These are phyloP conservation scores for Trichosporon asahii DNA, from an alignment of 1,284 basidiomycete species.

Conservation along the genomic window DNA sequence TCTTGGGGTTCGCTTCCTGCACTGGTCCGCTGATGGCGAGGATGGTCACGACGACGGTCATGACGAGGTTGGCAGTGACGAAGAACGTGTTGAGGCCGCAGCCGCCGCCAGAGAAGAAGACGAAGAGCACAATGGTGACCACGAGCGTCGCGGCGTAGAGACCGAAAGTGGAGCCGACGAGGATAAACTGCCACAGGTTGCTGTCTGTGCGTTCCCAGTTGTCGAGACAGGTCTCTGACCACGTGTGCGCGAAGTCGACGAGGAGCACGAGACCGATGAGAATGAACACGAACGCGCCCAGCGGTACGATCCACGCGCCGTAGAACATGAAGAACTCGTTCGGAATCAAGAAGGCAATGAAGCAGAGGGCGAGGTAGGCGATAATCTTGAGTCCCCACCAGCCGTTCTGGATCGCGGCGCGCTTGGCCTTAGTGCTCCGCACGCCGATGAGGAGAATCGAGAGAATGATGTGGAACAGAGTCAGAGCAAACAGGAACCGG, in stretches of 20 bases:
- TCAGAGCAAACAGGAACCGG: conserved; percentile 91
- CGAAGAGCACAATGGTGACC: conserved; percentile 82
- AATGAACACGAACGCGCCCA: conserved; percentile 92
- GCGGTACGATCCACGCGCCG: conserved; percentile 84
- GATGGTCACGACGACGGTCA: conserved; percentile 76
- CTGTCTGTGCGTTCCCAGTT: conserved; percentile 87
- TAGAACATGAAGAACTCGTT: conserved; percentile 62
- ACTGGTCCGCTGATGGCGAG: conserved; percentile 80
- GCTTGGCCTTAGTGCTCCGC: conserved; percentile 80
- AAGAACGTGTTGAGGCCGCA: conserved; percentile 89
- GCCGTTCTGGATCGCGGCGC: conserved; percentile 96
- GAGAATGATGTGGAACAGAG: conserved; percentile 82
- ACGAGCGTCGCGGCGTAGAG: conserved; percentile 82
- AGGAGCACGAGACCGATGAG: conserved; percentile 92
- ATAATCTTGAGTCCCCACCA: conserved; percentile 99
- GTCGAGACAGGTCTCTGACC: conserved; percentile 94
- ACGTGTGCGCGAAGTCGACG: conserved; percentile 97
- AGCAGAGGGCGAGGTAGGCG: conserved; percentile 73
- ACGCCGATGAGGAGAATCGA: conserved; percentile 78
- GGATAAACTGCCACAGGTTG: conserved; percentile 92
- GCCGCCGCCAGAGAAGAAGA: conserved; percentile 81
- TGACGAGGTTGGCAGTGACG: conserved; percentile 86
- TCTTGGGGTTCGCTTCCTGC: conserved; percentile 90
- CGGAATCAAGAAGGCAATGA: conserved; percentile 74
- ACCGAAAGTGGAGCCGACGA: conserved; percentile 85